phyloP scores from a whole-genome alignment of 1,284 basidiomycete species.

The Lignosus rhinocerotis region DNA sequence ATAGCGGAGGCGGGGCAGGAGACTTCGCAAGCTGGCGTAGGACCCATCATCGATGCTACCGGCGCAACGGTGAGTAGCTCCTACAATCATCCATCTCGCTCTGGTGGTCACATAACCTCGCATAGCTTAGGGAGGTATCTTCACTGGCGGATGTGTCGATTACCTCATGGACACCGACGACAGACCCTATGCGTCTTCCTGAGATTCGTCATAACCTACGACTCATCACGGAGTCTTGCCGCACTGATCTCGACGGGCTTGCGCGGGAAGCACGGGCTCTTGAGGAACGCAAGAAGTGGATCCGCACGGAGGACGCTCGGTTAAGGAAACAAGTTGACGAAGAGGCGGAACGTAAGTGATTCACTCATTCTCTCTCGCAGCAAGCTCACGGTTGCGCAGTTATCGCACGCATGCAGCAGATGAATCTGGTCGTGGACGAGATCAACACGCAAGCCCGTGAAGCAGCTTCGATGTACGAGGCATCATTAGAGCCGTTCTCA shows the following conservation, averaged over 20 bases:
- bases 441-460: slow-evolving; percentile 67
- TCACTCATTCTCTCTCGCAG: background rate
- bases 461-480: slow-evolving; percentile 61
- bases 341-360: slow-evolving; percentile 69
- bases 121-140: slow-evolving; percentile 77
- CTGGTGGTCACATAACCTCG: slow-evolving; percentile 3
- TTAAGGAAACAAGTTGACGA: slow-evolving; percentile 67
- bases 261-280: slow-evolving; percentile 87
- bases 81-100: background rate
- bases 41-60: slow-evolving; percentile 92
- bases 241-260: slow-evolving; percentile 82
- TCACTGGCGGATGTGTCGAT: slow-evolving; percentile 79
- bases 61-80: slow-evolving; percentile 74
- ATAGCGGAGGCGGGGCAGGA: slow-evolving; percentile 80
- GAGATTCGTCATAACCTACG: slow-evolving; percentile 95
- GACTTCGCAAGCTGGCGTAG: slow-evolving; percentile 55
- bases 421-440: slow-evolving; percentile 73
- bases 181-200: slow-evolving; percentile 84
- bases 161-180: slow-evolving; percentile 82
- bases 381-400: slow-evolving; percentile 44
- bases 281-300: slow-evolving; percentile 76
- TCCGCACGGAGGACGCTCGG: slow-evolving; percentile 70
- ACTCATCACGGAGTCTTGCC: slow-evolving; percentile 81
- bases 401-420: slow-evolving; percentile 72
- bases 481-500: slow-evolving; percentile 71